A percentile compares a stretch with the other conserved stretches of the same genome.
Conservation (phyloP, 768 basidiomycete species). For the Clitopilus passeckerianus region DNA sequence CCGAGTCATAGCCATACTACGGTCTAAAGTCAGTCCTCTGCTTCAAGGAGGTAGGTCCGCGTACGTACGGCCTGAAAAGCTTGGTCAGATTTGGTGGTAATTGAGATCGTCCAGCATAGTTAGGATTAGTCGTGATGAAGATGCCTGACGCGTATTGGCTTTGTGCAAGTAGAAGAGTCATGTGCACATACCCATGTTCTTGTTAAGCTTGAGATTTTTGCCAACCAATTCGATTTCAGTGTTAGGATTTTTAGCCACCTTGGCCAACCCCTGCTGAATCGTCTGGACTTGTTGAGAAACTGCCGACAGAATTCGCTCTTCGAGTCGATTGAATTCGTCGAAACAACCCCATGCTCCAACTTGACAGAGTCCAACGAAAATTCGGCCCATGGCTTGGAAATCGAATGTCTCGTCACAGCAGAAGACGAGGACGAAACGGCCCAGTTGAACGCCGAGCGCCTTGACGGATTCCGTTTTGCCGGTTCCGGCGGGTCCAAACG, state of each 20-base stretch:
- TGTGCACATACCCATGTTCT: slow-evolving; percentile 70
- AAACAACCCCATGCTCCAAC: slow-evolving; percentile 99
- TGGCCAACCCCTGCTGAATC: slow-evolving; percentile 93
- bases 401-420: slow-evolving; percentile 99
- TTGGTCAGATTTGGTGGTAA: slow-evolving; percentile 87
- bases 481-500: slow-evolving; percentile 98
- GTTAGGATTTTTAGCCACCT: slow-evolving; percentile 76
- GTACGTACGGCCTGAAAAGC: slow-evolving; percentile 85
- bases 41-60: not conserved
- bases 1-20: slow-evolving; percentile 97
- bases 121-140: slow-evolving; percentile 99
- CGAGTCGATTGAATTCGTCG: slow-evolving; percentile 96
- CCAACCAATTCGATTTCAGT: slow-evolving; percentile 95
- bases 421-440: slow-evolving; percentile 99
- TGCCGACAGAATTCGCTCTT: slow-evolving; percentile 95
- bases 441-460: slow-evolving; percentile 94
- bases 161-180: not conserved
- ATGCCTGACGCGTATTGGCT: slow-evolving; percentile 52
- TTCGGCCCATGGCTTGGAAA: slow-evolving; percentile 99
- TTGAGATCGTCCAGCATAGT: slow-evolving; percentile 95
- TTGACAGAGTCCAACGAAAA: slow-evolving; percentile 97
- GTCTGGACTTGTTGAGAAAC: slow-evolving; percentile 99
- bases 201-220: slow-evolving; percentile 88
- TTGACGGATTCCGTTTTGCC: slow-evolving; percentile 99
- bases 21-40: slow-evolving; percentile 6